These are phyloP conservation scores for Saccharomycopsis selenospora DNA, from an alignment of 805 yeast species.

Conservation along the genomic window DNA sequence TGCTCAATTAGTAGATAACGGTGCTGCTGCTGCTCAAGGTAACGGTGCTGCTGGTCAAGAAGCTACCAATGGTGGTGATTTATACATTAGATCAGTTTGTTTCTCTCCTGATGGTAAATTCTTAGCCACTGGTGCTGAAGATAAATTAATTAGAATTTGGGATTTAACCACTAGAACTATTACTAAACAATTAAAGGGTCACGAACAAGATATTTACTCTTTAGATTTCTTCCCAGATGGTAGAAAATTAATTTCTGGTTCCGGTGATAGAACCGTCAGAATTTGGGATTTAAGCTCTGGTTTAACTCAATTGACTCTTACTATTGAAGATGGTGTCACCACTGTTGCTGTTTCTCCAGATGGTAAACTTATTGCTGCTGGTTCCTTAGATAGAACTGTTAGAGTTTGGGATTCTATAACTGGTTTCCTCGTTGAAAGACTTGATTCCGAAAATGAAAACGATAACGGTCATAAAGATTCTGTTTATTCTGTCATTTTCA, in stretches of 20 bases:
- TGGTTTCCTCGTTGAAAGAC: slow-evolving; percentile 84
- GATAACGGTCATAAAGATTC: slow-evolving; percentile 96
- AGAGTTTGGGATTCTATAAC: slow-evolving; percentile 95
- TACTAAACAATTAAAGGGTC: slow-evolving; percentile 82
- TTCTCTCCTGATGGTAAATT: slow-evolving; percentile 87
- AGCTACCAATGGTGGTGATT: slow-evolving; percentile 52
- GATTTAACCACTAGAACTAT: slow-evolving; percentile 80
- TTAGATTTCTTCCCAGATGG: slow-evolving; percentile 94
- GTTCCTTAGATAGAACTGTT: slow-evolving; percentile 90
- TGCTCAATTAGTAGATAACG: slow-evolving; percentile 80
- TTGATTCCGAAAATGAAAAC: slow-evolving; percentile 80
- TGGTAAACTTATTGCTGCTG: slow-evolving; percentile 91
- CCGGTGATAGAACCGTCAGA: slow-evolving; percentile 94
- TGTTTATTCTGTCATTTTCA: slow-evolving; percentile 89
- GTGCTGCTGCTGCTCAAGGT: slow-evolving; percentile 35
- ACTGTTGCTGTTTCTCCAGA: slow-evolving; percentile 97
- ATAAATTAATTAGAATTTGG: slow-evolving; percentile 90
- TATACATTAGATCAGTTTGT: slow-evolving; percentile 91
- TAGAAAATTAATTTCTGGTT: slow-evolving; percentile 84
- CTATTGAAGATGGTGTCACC: slow-evolving; percentile 96
- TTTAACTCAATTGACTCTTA: slow-evolving; percentile 78
- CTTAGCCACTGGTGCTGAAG: slow-evolving; percentile 75
- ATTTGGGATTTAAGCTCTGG: slow-evolving; percentile 93
- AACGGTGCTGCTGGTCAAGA: slow-evolving; percentile 43
- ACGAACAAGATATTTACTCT: slow-evolving; percentile 96